A percentile compares a stretch with the other conserved stretches of the same genome.
Evolutionary conservation across 192 early-diverging fungal species (phyloP).

Genomic region (Coemansia aciculifera): DNA sequence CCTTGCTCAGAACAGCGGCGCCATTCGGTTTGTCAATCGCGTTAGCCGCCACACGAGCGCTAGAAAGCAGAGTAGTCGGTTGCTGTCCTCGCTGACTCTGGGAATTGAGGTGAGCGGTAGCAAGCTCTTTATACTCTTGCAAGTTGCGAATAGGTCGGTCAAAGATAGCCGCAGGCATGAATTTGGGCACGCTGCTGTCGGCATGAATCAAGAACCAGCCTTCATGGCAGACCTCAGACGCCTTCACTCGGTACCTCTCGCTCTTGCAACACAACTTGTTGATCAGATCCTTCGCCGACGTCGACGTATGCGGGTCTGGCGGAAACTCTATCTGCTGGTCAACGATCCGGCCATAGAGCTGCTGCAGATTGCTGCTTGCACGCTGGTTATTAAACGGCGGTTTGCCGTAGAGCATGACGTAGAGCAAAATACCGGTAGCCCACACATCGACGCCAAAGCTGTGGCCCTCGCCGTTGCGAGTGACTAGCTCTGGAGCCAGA

Average conservation of each 20-base stretch:
- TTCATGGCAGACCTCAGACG: conserved; percentile 32
- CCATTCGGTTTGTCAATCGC: neutral
- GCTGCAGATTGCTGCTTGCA: conserved; percentile 23
- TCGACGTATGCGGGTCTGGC: conserved; percentile 57
- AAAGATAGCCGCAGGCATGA: conserved; percentile 48
- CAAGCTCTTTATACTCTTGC: conserved; percentile 31
- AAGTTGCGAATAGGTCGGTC: conserved; percentile 40
- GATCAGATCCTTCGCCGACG: conserved; percentile 70
- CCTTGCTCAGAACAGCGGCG: neutral
- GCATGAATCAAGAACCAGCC: conserved; percentile 36
- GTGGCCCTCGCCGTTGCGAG: conserved; percentile 76
- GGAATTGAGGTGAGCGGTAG: neutral
- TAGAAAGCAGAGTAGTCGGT: neutral
- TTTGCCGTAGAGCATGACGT: conserved; percentile 82
- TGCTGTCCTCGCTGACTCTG: neutral
- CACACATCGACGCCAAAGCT: conserved; percentile 94
- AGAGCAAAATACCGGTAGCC: conserved; percentile 90
- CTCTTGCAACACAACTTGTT: conserved; percentile 63
- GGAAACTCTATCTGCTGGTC: conserved; percentile 65
- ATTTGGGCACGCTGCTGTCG: conserved; percentile 15
- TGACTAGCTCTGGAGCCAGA: conserved; percentile 94
- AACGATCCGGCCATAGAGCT: conserved; percentile 49
- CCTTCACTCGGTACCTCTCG: conserved; percentile 57
- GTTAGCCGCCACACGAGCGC: neutral
- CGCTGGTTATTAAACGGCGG: conserved; percentile 73